Conservation (phyloP, 2,329 filamentous ascomycete genomes). For the Fusarium sp. region DNA sequence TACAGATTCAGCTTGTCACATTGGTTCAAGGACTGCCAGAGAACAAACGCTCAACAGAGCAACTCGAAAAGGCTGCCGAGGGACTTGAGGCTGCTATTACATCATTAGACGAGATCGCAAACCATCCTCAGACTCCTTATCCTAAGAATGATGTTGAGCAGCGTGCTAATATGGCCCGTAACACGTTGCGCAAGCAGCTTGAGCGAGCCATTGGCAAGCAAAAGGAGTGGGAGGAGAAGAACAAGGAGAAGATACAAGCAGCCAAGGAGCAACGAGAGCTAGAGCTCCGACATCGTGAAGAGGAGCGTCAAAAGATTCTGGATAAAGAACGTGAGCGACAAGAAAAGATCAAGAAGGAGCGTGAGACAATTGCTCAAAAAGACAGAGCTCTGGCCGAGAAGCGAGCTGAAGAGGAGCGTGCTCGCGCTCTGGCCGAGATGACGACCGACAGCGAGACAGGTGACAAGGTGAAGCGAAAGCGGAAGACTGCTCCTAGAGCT, state of each 20-base stretch:
- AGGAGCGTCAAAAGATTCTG: slow-evolving; percentile 75
- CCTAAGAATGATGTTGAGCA: slow-evolving; percentile 91
- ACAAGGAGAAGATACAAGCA: slow-evolving; percentile 86
- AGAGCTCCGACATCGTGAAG: slow-evolving; percentile 82
- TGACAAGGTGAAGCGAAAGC: slow-evolving; percentile 84
- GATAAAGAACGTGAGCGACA: slow-evolving; percentile 80
- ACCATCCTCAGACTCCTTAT: slow-evolving; percentile 80
- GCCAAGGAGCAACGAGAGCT: slow-evolving; percentile 84
- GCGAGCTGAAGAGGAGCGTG: slow-evolving; percentile 58
- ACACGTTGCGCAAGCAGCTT: slow-evolving; percentile 93
- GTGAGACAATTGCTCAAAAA: slow-evolving; percentile 81
- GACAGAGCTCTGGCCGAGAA: slow-evolving; percentile 80
- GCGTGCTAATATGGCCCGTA: slow-evolving; percentile 96
- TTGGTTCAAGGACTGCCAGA: slow-evolving; percentile 82
- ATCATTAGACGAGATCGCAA: slow-evolving; percentile 73
- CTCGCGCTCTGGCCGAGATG: slow-evolving; percentile 75
- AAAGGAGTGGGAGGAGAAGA: slow-evolving; percentile 91
- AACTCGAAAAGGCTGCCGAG: slow-evolving; percentile 82
- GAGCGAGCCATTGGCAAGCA: slow-evolving; percentile 87
- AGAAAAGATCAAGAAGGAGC: slow-evolving; percentile 87
- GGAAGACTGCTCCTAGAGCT: slow-evolving; percentile 62
- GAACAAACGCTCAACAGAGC: slow-evolving; percentile 79
- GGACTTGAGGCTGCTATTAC: slow-evolving; percentile 91
- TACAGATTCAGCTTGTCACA: slow-evolving; percentile 93
- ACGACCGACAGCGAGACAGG: slow-evolving; percentile 87